phyloP scores from a whole-genome alignment of 2,329 filamentous ascomycete species.

The Alternaria conjuncta region DNA sequence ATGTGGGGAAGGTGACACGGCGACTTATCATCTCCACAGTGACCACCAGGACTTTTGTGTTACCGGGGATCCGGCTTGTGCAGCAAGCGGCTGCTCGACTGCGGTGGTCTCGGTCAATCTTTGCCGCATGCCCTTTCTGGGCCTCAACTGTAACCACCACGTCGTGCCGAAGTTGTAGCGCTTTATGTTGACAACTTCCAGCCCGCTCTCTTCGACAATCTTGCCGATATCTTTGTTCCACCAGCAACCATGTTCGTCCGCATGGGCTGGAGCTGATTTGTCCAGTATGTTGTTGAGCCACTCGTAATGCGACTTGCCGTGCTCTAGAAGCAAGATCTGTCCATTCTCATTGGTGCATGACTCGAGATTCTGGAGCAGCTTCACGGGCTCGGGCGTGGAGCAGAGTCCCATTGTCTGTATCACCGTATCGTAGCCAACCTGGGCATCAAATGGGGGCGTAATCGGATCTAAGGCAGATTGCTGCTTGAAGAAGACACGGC shows the following conservation, averaged over 20 bases:
- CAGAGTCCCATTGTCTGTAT: constrained; percentile 61
- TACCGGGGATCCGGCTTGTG: constrained; percentile 23
- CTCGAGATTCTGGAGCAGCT: constrained; percentile 54
- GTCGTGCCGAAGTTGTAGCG: constrained; percentile 58
- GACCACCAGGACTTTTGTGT: constrained; percentile 44
- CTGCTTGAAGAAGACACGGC: constrained; percentile 51
- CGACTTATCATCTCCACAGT: constrained; percentile 40
- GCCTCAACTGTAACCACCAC: constrained; percentile 57
- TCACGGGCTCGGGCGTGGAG: constrained; percentile 54
- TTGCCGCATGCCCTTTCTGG: constrained; percentile 41
- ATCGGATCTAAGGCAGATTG: constrained; percentile 54
- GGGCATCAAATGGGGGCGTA: constrained; percentile 49
- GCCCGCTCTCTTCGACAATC: constrained; percentile 55
- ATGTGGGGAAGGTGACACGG: constrained; percentile 17
- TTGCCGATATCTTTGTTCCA: constrained; percentile 60
- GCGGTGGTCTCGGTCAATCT: constrained; percentile 12
- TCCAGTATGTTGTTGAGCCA: constrained; percentile 59
- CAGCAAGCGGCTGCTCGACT: constrained; percentile 21
- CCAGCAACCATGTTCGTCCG: constrained; percentile 59
- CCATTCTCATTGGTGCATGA: constrained; percentile 52
- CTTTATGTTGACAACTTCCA: constrained; percentile 55
- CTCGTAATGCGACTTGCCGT: constrained; percentile 55
- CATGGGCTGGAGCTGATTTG: constrained; percentile 54
- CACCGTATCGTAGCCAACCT: constrained; percentile 56
- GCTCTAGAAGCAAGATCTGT: constrained; percentile 57